phyloP scores from a whole-genome alignment of 768 basidiomycete genomes.

The Hemileccinum impolitum region DNA sequence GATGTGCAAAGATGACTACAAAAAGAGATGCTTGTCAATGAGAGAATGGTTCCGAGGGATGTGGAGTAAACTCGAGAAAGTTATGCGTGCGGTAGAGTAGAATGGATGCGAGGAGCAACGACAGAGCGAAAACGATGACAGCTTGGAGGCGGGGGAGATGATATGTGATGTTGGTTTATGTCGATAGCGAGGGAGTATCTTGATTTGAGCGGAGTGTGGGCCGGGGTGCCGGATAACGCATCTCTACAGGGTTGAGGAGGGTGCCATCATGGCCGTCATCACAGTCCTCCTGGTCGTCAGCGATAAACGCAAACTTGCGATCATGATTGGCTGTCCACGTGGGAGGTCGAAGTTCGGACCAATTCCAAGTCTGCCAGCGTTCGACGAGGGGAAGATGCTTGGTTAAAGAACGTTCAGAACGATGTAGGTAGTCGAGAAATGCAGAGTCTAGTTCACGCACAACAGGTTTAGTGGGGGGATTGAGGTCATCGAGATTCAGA shows the following conservation, averaged over 20 bases:
- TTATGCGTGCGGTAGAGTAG: constrained; percentile 27
- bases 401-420: constrained; percentile 21
- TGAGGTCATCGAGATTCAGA: constrained; percentile 20
- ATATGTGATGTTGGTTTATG: constrained; percentile 14
- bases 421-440: constrained; percentile 23
- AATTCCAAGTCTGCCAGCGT: constrained; percentile 34
- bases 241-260: constrained; percentile 13
- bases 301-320: not conserved
- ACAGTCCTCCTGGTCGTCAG: constrained; percentile 21
- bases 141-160: constrained; percentile 6
- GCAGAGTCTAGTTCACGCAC: constrained; percentile 27
- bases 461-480: constrained; percentile 11
- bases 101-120: constrained; percentile 16
- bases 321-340: constrained; percentile 19
- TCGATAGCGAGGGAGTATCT: constrained; percentile 15
- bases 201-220: constrained; percentile 11
- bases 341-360: constrained; percentile 32
- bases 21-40: constrained; percentile 19
- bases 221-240: constrained; percentile 10
- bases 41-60: constrained; percentile 15
- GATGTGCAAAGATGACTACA: constrained; percentile 23
- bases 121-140: constrained; percentile 19
- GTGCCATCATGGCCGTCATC: constrained; percentile 26
- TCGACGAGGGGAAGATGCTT: constrained; percentile 25
- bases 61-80: constrained; percentile 7